Evolutionary conservation across 371 early-diverging fungal genomes (phyloP).

Genomic region (Mucor irregularis): DNA sequence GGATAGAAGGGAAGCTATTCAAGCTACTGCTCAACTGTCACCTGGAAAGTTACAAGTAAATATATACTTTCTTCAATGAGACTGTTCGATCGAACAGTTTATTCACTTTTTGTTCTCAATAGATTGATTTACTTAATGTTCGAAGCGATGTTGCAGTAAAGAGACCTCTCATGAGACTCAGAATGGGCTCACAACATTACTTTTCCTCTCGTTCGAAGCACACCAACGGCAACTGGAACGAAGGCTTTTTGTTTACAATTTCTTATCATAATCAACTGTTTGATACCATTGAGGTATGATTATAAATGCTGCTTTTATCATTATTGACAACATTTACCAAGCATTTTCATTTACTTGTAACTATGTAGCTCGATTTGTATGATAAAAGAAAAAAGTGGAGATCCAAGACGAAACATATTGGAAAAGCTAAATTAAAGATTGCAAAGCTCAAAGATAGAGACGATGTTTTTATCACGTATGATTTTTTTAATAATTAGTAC

Average conservation of each 20-base stretch:
- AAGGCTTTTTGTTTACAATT: slow-evolving; percentile 44
- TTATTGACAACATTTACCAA: too few relatives aligned
- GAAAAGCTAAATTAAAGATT: slow-evolving; percentile 49
- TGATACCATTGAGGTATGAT: slow-evolving; percentile 53
- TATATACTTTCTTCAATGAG: not conserved
- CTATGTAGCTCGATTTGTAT: slow-evolving; percentile 36
- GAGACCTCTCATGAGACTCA: slow-evolving; percentile 43
- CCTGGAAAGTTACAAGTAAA: slow-evolving; percentile 40
- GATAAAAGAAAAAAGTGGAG: slow-evolving; percentile 43
- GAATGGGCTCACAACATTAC: slow-evolving; percentile 50
- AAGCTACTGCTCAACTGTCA: slow-evolving; percentile 16
- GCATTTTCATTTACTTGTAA: too few relatives aligned
- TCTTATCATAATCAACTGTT: slow-evolving; percentile 47
- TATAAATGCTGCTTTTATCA: too few relatives aligned
- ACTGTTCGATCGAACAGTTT: not conserved
- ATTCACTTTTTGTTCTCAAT: not conserved
- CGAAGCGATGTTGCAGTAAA: slow-evolving; percentile 34
- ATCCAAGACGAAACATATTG: slow-evolving; percentile 38
- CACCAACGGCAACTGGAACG: slow-evolving; percentile 48
- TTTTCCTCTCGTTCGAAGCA: slow-evolving; percentile 36
- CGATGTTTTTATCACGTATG: slow-evolving; percentile 52
- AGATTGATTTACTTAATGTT: slow-evolving; percentile 51
- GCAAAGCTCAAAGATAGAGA: slow-evolving; percentile 32
- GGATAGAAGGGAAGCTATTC: slow-evolving; percentile 26
- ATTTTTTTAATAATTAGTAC: not conserved